Evolutionary conservation across 2,329 filamentous ascomycete species (phyloP).

Genomic region (Raffaelea arxii): DNA sequence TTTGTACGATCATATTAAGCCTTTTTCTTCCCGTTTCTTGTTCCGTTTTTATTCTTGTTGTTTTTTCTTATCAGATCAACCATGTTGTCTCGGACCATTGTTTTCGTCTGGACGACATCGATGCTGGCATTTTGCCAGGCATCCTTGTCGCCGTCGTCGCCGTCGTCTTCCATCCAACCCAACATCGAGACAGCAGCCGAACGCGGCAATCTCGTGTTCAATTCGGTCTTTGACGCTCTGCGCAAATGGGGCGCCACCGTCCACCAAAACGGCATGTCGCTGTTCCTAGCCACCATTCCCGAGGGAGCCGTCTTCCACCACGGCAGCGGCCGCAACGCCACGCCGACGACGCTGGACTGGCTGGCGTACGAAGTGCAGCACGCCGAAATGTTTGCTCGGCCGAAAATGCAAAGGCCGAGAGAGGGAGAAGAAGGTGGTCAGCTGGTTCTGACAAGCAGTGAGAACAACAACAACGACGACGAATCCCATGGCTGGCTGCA

Average conservation of each 20-base stretch:
- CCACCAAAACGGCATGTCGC: background rate
- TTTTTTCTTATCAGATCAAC: background rate
- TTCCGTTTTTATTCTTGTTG: background rate
- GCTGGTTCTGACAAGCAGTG: background rate
- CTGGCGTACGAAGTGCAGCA: background rate
- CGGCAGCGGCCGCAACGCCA: background rate
- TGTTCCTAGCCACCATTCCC: background rate
- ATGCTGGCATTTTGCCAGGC: constrained; percentile 36
- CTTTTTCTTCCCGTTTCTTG: too few relatives aligned
- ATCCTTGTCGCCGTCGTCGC: background rate
- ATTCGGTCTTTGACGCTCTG: background rate
- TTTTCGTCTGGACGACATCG: background rate
- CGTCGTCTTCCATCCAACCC: background rate
- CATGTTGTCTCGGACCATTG: background rate
- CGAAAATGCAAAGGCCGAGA: background rate
- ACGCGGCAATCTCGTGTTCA: background rate
- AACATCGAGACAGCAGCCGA: background rate
- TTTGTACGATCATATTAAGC: too few relatives aligned
- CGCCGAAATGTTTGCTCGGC: background rate
- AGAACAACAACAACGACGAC: background rate
- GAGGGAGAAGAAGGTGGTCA: background rate
- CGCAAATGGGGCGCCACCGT: background rate
- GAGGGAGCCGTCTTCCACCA: background rate
- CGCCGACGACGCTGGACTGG: background rate
- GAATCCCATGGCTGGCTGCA: background rate